Percentiles rank a stretch among this genome's conserved stretches.
Evolutionary conservation across 768 basidiomycete species (phyloP).

Genomic region (Termitomyces sp.): DNA sequence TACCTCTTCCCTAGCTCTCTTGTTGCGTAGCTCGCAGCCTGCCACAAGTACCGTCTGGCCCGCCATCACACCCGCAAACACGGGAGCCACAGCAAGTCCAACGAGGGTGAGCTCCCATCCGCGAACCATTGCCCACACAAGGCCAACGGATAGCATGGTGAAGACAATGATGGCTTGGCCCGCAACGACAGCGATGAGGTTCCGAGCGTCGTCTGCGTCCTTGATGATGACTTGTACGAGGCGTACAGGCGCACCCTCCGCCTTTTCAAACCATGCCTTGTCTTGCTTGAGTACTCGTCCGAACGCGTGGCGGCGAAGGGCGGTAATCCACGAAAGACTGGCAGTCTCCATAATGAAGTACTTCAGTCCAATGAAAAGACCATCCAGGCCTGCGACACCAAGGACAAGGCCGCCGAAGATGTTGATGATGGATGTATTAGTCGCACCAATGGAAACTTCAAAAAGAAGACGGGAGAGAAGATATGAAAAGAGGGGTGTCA

Average conservation of each 20-base stretch:
- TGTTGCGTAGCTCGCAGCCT: conserved; percentile 74
- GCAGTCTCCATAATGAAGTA: conserved; percentile 77
- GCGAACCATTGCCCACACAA: conserved; percentile 83
- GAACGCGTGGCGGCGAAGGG: conserved; percentile 56
- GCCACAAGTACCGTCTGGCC: conserved; percentile 71
- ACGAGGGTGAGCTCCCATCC: conserved; percentile 95
- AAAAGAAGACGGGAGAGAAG: conserved; percentile 80
- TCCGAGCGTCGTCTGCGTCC: conserved; percentile 85
- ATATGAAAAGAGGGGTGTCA: conserved; percentile 91
- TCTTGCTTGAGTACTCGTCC: conserved; percentile 69
- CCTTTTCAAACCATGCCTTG: conserved; percentile 81
- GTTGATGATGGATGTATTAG: conserved; percentile 59
- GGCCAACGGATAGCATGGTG: conserved; percentile 79
- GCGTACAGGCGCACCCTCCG: conserved; percentile 50
- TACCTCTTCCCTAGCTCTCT: conserved; percentile 81
- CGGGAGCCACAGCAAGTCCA: conserved; percentile 81
- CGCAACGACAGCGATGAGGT: conserved; percentile 68
- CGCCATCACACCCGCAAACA: conserved; percentile 74
- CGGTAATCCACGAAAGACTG: conserved; percentile 72
- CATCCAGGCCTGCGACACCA: conserved; percentile 71
- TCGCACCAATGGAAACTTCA: conserved; percentile 68
- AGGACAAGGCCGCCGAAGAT: conserved; percentile 71
- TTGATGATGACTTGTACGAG: conserved; percentile 79
- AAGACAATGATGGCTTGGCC: conserved; percentile 69
- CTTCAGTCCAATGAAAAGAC: conserved; percentile 69